Base-by-base conservation (phyloP, 352 stramenopile species). In the Phytopythium sindhum region DNA sequence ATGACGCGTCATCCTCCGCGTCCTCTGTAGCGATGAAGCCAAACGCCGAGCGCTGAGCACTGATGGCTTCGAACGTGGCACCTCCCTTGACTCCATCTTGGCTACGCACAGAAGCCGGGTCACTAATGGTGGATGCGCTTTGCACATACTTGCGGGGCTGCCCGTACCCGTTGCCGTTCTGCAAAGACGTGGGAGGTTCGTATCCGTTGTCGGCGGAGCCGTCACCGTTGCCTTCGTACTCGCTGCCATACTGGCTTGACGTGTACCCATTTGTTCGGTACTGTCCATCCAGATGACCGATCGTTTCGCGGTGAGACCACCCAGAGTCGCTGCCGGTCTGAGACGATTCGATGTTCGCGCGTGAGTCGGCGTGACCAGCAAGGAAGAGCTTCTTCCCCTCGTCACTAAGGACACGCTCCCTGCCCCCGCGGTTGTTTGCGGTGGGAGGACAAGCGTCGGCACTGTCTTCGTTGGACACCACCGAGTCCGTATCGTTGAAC, bases 361-460 rank as follows among this genome's bases (percentile, higher is more conserved):
- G 70, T 26, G 55, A 60, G 54, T 72, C 68, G 35, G 72, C 67
- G 56, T 96, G 74, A 15, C 79, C 80, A 35, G 76, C 67, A 15
- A 91, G 67, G 60, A 92, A 93, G 4, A 95, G 62, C n/a, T 82
- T 79, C 66, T 94, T 94, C 64, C 87, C 87, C 80, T 96, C 88
- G 33, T 91, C 80, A 54, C 88, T 96, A 23, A 96, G 77, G 15
- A 90, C 86, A 3, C 84, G 84, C 48, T 93, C 77, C 33, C 85
- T 77, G 5, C 69, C 72, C 47, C 78, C 78, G n/a, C 79, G 77
- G 62, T 91, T 80, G 55, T 86, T 91, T 14, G 78, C 81, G 15
- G 81, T 95, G 24, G 74, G 75, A 50, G 83, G 81, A 33, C 81
- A 90, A n/a, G 63, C 68, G 29, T 83, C 80, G 44, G 75, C 60